Evolutionary conservation across 176 grass and related monocot species (phyloP), one percentile per base, ranked within the genome.

Genomic region (sorghum (Sorghum bicolor)): DNA sequence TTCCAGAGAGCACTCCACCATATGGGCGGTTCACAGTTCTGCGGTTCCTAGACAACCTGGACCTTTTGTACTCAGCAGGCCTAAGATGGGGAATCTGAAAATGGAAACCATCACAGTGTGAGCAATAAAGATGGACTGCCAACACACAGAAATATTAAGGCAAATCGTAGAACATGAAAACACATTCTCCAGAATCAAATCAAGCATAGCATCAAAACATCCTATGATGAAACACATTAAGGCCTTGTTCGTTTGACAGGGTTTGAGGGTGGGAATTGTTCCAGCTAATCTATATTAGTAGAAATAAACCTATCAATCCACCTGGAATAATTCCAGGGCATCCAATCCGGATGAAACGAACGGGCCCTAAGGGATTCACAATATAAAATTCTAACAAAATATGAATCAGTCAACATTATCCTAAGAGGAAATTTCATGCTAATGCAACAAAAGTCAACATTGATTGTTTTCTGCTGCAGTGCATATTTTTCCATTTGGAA

Each of bases 1-100:
- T 30, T 55, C 88, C 88, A 69, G 92, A 90, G 1, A 94, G 84
- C 17, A 91, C 88, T 34, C 88, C 92, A 25, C 92, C 92, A n/a
- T 94, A 94, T 2, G 88, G 83, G 52, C 92, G 92, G 53, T 93
- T 90, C 64, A 90, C 85, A 30, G 83, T 93, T 65, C 92, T 93
- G 64, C 83, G 68, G 85, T 94, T 94, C 80, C 92, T 80, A 67
- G 88, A 44, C 75, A 91, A 78, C 76, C 92, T 94, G 39, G 88
- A 94, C 38, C 88, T 94, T 43, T 80, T 91, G 86, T 94, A 91
- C 64, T 94, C 86, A 45, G 88, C 36, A 74, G 88, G 92, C 76
- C 92, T 94, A 26, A 91, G 80, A 66, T 91, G 92, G n/a, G 92
- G 92, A 63, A 94, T 88, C 86, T 91, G 80, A 1, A 86, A 70